phyloP scores from a whole-genome alignment of 2,329 filamentous ascomycete species.

The Ophiocordyceps camponoti-leonardi region DNA sequence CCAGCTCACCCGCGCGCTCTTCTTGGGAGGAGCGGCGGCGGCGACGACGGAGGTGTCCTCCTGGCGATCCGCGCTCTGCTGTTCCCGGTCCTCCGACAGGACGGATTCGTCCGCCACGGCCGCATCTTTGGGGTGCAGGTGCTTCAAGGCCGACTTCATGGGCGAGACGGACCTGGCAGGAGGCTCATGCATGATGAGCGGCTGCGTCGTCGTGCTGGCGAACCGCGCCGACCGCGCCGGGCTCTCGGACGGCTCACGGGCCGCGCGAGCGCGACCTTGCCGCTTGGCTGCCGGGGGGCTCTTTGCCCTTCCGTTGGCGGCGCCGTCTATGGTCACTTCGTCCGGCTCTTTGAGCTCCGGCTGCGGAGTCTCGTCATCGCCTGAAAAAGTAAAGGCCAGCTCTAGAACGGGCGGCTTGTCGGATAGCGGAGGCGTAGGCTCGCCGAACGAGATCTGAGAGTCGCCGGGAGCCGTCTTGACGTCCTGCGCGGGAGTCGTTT shows the following conservation, averaged over 20 bases:
- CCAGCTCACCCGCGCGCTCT: constrained; percentile 61
- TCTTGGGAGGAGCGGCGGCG: constrained; percentile 30
- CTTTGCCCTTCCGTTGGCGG: not conserved
- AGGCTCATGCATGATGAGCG: constrained; percentile 48
- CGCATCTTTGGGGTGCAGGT: constrained; percentile 31
- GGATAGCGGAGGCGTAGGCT: constrained; percentile 2
- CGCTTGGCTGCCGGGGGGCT: constrained; percentile 1
- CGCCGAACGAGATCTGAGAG: not conserved
- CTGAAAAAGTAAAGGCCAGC: constrained; percentile 2
- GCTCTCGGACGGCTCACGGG: constrained; percentile 34
- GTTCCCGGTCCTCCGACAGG: constrained; percentile 14
- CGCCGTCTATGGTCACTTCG: constrained; percentile 7
- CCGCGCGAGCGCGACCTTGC: constrained; percentile 6
- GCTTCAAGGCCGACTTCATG: constrained; percentile 61
- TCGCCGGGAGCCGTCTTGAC: not conserved
- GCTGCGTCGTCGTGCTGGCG: constrained; percentile 34
- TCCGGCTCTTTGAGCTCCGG: constrained; percentile 11
- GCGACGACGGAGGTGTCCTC: too few species aligned
- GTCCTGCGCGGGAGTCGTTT: not conserved
- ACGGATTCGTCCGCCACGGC: constrained; percentile 34
- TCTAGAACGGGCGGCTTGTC: constrained; percentile 21
- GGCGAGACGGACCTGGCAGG: constrained; percentile 56
- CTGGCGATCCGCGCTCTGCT: constrained; percentile 7
- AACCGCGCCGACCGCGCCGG: constrained; percentile 55
- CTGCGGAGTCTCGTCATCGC: constrained; percentile 11